A percentile compares a stretch with the other conserved stretches of the same genome.
phyloP scores from a whole-genome alignment of 176 grass and related monocot genomes.

The barley (Hordeum vulgare) region MorexV3_pseudomolecules_assembly NC_058519.1:627833961-627834460 shows the following conservation, averaged over 20 bases:
- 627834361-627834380: neutral
- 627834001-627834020: neutral
- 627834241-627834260: constrained; percentile 9
- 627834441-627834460: neutral
- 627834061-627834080: neutral
- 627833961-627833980: neutral
- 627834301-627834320: neutral
- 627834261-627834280: constrained; percentile 11
- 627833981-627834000: neutral
- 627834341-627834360: constrained; percentile 9
- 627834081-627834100: neutral
- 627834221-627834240: constrained; percentile 11
- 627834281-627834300: constrained; percentile 22
- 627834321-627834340: neutral
- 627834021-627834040: neutral
- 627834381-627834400: neutral
- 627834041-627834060: neutral
- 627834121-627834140: constrained; percentile 77
- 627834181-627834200: neutral
- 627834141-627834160: constrained; percentile 81
- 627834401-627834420: neutral
- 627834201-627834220: neutral
- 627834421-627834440: neutral
- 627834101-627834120: constrained; percentile 60
- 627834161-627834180: constrained; percentile 90